These are phyloP conservation scores for Starmerella potacharoeniae DNA, from an alignment of 805 yeast species.

Conservation along the genomic window DNA sequence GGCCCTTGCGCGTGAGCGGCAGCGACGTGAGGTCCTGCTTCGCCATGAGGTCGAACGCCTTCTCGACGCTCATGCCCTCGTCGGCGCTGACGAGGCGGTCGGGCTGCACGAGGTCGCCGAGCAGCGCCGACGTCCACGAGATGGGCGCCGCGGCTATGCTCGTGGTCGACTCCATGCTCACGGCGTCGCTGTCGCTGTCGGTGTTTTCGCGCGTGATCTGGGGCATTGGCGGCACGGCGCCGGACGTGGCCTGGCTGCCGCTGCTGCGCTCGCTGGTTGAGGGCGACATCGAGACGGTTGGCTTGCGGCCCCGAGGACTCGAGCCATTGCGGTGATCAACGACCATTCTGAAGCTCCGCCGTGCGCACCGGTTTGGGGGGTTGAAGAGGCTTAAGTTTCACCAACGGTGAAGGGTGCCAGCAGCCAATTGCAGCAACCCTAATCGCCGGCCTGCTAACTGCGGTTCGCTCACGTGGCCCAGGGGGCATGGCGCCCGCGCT, in stretches of 20 bases:
- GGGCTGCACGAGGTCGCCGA: conserved; percentile 64
- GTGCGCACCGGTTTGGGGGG: background rate
- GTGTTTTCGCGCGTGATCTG: background rate
- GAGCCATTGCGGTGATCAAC: background rate
- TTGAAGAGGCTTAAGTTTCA: conserved; percentile 1
- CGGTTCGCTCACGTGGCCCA: background rate
- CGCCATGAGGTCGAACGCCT: conserved; percentile 71
- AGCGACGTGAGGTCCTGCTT: conserved; percentile 69
- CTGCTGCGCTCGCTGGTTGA: background rate
- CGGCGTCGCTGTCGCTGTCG: conserved; percentile 21
- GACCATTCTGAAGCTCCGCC: background rate
- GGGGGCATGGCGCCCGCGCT: background rate
- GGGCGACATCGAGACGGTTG: background rate
- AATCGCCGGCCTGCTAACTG: conserved; percentile 1
- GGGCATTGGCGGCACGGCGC: background rate
- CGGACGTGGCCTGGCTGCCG: background rate
- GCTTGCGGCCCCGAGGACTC: conserved; percentile 2
- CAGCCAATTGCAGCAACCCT: background rate
- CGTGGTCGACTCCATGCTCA: conserved; percentile 14
- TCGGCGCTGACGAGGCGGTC: conserved; percentile 65
- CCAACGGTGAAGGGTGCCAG: background rate
- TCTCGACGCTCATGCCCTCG: conserved; percentile 63
- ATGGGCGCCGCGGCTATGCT: conserved; percentile 7
- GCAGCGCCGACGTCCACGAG: conserved; percentile 33
- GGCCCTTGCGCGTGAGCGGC: conserved; percentile 42